Evolutionary conservation across 768 basidiomycete species (phyloP), one percentile per base, ranked within the genome.

Genomic region (Russula foetens): DNA sequence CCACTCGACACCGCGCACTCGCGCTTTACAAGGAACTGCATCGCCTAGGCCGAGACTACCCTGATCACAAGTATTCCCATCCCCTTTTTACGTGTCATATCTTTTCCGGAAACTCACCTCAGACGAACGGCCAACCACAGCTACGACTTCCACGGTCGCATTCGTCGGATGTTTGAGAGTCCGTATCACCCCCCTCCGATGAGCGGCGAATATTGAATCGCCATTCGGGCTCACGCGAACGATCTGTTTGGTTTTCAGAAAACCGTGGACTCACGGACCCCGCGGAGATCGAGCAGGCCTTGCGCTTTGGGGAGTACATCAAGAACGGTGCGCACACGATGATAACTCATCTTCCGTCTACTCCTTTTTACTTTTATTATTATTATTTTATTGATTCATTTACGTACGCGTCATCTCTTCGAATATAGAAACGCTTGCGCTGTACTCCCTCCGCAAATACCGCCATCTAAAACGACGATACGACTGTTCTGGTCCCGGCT

Each of bases 371-470:
- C 23, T 41, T 28, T 26, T 19, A 31, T 56, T 24, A 33, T 35
- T 15, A 12, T 31, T 12, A 12, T 7, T 35, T 11, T 7, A 7
- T 5, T 35, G 35, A 35, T 12, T 2, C 9, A 6, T 35, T 35
- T 7, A n/a, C n/a, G n/a, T n/a, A n/a, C n/a, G n/a, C n/a, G n/a
- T n/a, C n/a, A 53, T 53, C 21, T 55, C 39, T 7, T 19, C 50
- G 35, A 26, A 43, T 17, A 24, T 31, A 53, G 90, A 92, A 74
- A 92, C 90, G 0, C 76, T 92, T 46, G 90, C 90, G 0, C 72
- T 93, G 23, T 92, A 93, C 67, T 84, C 88, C 1, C 73, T 93
- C 46, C 80, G 86, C 64, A 93, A 93, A 72, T 93, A 92, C 67
- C 82, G 91, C 48, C 81, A 91, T 69, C 73, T 93, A 63, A 87